Evolutionary conservation across 2,329 filamentous ascomycete species (phyloP).

Genomic region (Dissoconium aciculare): DNA sequence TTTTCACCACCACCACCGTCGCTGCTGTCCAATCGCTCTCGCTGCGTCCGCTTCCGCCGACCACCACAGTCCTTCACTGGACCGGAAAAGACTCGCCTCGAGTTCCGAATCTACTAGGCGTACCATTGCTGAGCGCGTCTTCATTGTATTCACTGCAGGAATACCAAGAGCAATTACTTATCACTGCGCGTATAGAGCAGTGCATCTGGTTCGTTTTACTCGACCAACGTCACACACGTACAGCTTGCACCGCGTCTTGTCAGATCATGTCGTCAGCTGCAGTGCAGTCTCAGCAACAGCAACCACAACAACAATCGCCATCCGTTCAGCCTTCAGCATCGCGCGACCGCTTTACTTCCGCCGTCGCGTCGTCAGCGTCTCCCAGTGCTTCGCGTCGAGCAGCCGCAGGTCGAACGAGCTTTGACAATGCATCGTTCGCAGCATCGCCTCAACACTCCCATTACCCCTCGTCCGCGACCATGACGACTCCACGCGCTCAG

Average conservation of each 20-base stretch:
- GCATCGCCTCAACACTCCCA: constrained; percentile 26
- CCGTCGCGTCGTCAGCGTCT: not conserved
- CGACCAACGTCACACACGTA: not conserved
- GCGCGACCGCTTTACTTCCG: constrained; percentile 2
- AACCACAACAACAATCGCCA: constrained; percentile 5
- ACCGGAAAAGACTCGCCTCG: no score
- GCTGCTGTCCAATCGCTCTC: no score
- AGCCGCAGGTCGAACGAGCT: not conserved
- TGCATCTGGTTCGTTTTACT: no score
- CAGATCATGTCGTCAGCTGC: constrained; percentile 12
- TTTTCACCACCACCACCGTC: no score
- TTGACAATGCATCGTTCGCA: constrained; percentile 26
- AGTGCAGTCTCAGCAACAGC: constrained; percentile 6
- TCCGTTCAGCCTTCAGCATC: constrained; percentile 7
- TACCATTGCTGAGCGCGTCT: no score
- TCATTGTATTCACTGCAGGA: no score
- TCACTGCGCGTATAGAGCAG: no score
- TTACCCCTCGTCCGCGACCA: constrained; percentile 25
- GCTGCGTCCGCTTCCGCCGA: no score
- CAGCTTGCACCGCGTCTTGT: not conserved
- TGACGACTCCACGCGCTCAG: constrained; percentile 33
- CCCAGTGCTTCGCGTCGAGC: constrained; percentile 6
- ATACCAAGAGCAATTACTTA: no score
- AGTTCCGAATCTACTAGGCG: no score
- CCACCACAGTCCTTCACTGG: no score